Conservation (phyloP, 2,329 filamentous ascomycete species). For the Zasmidium angulare region DNA sequence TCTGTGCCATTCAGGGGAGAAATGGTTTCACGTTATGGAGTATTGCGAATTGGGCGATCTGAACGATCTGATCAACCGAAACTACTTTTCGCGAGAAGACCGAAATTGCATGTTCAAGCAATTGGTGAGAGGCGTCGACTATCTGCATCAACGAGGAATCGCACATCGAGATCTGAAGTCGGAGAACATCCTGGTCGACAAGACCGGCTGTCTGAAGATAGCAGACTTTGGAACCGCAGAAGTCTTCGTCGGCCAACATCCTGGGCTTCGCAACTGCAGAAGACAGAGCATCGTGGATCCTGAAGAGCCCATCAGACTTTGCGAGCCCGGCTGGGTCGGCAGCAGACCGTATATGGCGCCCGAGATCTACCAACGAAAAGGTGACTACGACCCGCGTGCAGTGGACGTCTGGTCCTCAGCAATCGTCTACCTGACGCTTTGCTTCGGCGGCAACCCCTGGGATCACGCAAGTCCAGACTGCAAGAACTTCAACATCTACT, state of each 20-base stretch:
- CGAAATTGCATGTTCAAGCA: slow-evolving; percentile 88
- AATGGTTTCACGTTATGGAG: slow-evolving; percentile 93
- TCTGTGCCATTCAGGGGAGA: slow-evolving; percentile 67
- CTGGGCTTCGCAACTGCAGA: slow-evolving; percentile 60
- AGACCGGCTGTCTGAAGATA: slow-evolving; percentile 81
- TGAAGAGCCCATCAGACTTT: slow-evolving; percentile 70
- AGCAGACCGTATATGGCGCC: slow-evolving; percentile 85
- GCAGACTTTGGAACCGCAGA: slow-evolving; percentile 90
- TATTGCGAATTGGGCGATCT: slow-evolving; percentile 82
- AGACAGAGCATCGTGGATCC: slow-evolving; percentile 66
- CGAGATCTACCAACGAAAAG: slow-evolving; percentile 71
- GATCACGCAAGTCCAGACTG: slow-evolving; percentile 58
- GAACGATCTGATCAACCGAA: slow-evolving; percentile 68
- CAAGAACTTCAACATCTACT: slow-evolving; percentile 64
- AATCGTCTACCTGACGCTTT: slow-evolving; percentile 77
- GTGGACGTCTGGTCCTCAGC: slow-evolving; percentile 86
- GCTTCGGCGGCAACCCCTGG: slow-evolving; percentile 73
- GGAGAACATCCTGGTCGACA: slow-evolving; percentile 78
- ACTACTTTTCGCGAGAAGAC: slow-evolving; percentile 67
- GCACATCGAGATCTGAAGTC: slow-evolving; percentile 90
- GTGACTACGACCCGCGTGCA: slow-evolving; percentile 69
- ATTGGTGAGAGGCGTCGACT: slow-evolving; percentile 75
- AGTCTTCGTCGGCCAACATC: slow-evolving; percentile 79
- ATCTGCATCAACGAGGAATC: slow-evolving; percentile 80
- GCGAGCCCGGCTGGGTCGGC: slow-evolving; percentile 77